Conservation (phyloP, 352 stramenopile genomes). For the Hyaloperonospora arabidopsidis region DNA sequence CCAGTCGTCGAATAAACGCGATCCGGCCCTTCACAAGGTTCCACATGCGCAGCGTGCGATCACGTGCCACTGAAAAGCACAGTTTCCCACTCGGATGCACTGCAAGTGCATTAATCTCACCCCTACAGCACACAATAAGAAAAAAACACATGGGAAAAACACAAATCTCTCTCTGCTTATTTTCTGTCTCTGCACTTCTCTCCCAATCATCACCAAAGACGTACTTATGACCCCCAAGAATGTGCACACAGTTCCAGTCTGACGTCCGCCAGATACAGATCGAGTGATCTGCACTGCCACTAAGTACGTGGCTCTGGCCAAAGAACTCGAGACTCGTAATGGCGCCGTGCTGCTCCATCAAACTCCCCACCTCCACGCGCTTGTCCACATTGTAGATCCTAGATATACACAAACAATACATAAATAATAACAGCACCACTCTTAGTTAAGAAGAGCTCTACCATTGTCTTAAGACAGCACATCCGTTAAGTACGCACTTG, state of each 20-base stretch:
- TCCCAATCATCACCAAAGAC: slow-evolving; percentile 6
- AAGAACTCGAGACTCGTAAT: slow-evolving; percentile 86
- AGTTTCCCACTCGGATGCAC: slow-evolving; percentile 86
- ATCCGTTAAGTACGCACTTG: slow-evolving; percentile 45
- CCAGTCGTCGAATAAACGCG: slow-evolving; percentile 80
- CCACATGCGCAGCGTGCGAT: slow-evolving; percentile 86
- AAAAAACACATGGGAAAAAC: background rate
- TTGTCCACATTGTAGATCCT: slow-evolving; percentile 87
- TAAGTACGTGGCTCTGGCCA: slow-evolving; percentile 80
- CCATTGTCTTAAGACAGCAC: slow-evolving; percentile 1
- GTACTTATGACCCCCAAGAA: slow-evolving; percentile 83
- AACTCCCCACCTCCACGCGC: slow-evolving; percentile 75
- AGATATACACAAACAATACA: background rate
- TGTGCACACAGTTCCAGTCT: slow-evolving; percentile 86
- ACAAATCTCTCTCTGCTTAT: background rate
- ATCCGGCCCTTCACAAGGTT: slow-evolving; percentile 86
- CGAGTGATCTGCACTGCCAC: slow-evolving; percentile 79
- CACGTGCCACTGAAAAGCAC: slow-evolving; percentile 75
- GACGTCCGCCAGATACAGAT: slow-evolving; percentile 87
- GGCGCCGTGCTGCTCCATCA: slow-evolving; percentile 83
- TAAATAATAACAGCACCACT: slow-evolving; percentile 1
- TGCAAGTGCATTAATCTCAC: slow-evolving; percentile 74
- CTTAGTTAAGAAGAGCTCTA: background rate
- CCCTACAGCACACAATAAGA: slow-evolving; percentile 25
- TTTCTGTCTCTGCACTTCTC: background rate